These are phyloP conservation scores for Vachellia pachyceras DNA, from an alignment of 306 rosid genomes.

Conservation along the genomic window DNA sequence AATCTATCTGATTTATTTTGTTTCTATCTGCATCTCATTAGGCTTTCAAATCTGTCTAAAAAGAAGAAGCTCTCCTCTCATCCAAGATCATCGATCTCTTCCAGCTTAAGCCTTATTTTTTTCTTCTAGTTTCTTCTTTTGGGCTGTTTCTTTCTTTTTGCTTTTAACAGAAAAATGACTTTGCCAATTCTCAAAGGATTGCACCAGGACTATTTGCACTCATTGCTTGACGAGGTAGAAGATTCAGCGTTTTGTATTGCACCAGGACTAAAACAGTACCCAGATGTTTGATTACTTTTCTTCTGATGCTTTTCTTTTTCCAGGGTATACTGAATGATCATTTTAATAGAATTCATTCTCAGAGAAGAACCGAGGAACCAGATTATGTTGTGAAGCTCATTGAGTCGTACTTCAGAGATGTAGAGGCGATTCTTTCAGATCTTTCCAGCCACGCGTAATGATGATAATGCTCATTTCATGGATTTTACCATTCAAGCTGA, in stretches of 20 bases:
- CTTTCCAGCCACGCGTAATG: slow-evolving; percentile 51
- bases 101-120: slow-evolving; percentile 20
- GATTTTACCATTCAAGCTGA: slow-evolving; percentile 26
- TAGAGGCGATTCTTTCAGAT: slow-evolving; percentile 50
- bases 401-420: slow-evolving; percentile 46
- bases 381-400: slow-evolving; percentile 44
- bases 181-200: slow-evolving; percentile 58
- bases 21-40: slow-evolving; percentile 11
- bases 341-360: slow-evolving; percentile 45
- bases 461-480: slow-evolving; percentile 23
- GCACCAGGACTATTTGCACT: slow-evolving; percentile 53
- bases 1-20: slow-evolving; percentile 14
- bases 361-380: slow-evolving; percentile 35
- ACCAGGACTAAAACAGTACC: slow-evolving; percentile 46
- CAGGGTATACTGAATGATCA: slow-evolving; percentile 57
- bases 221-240: slow-evolving; percentile 57
- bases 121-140: slow-evolving; percentile 21
- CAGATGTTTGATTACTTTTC: slow-evolving; percentile 17
- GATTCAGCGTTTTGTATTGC: background rate
- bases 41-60: background rate
- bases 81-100: slow-evolving; percentile 33
- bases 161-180: slow-evolving; percentile 49
- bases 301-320: background rate
- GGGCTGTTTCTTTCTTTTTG: background rate
- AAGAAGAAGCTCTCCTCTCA: slow-evolving; percentile 13